Evolutionary conservation across 345 rosid genomes (phyloP), one percentile per base, ranked within the genome.

Genomic region (Salix arbutifolia): DNA sequence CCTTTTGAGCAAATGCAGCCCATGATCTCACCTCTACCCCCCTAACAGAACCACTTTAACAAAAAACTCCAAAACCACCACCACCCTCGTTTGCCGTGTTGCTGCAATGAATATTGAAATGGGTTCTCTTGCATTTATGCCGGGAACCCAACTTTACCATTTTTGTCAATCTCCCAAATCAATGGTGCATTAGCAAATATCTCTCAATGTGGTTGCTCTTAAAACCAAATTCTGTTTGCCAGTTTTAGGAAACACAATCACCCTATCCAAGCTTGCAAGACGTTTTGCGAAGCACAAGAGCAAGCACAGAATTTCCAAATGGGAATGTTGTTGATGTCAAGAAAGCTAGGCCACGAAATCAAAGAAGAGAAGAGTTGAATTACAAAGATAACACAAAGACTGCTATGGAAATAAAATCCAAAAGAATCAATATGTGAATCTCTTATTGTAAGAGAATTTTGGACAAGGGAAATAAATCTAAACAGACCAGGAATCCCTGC

Each of bases 1-100:
- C 89, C 93, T 83, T 91, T 93, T 4, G 97, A 95, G 88, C 92
- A 91, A 76, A 94, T 78, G 85, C 97, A 93, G 86, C 97, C 99
- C 97, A 94, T 94, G 78, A 79, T 86, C 80, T 70, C 56, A 69
- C 68, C 68, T 9, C 44, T 61, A 37, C 19, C 26, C 21, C 4
- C 6, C 37, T 33, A 12, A 17, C 67, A 23, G 10, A 21, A 21
- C 56, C 69, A 19, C 72, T 19, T 38, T 38, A 52, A 33, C 37
- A 33, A 38, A 52, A 68, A 10, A 53, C 19, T 13, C 66, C 40
- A 18, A 37, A 67, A 37, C 26, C 72, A 17, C 50, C 18, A 16
- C 25, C 44, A 40, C 44, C 50, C 0, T 58, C 61, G 4, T 56
- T 19, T 10, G 28, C 48, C 30, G 14, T n/a, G 10, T 30, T 74